These are phyloP conservation scores for Saccharomyces hybrid DNA, from an alignment of 1,139 yeast genomes.

Conservation along the genomic window DNA sequence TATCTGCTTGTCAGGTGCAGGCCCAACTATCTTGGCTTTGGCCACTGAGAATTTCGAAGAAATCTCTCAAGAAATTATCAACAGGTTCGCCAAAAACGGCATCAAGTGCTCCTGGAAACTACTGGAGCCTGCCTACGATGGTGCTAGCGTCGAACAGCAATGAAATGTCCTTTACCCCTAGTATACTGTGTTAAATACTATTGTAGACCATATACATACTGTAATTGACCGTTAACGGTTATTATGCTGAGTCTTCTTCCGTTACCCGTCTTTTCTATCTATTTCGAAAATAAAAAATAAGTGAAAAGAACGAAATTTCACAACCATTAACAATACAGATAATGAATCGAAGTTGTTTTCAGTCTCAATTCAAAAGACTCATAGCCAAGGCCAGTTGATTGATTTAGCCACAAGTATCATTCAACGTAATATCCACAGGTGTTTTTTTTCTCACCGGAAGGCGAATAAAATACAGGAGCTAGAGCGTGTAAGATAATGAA, in stretches of 20 bases:
- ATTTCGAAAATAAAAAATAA: neutral
- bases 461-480: neutral
- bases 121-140: constrained; percentile 79
- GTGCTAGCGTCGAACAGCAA: constrained; percentile 45
- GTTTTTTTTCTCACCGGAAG: neutral
- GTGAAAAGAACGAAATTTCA: neutral
- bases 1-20: constrained; percentile 94
- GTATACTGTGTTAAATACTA: constrained; percentile 1
- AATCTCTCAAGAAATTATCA: constrained; percentile 71
- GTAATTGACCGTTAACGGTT: neutral
- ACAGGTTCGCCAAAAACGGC: constrained; percentile 55
- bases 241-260: neutral
- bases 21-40: constrained; percentile 90
- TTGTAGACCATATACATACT: neutral
- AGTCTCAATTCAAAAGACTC: neutral
- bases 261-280: neutral
- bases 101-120: constrained; percentile 77
- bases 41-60: constrained; percentile 82
- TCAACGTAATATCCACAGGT: neutral
- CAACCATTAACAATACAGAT: neutral
- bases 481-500: constrained; percentile 2
- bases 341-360: neutral
- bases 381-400: neutral
- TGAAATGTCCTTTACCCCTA: neutral
- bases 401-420: neutral